These are phyloP conservation scores for Globisporangium barbulae DNA, from an alignment of 352 stramenopile genomes.

Conservation along the genomic window DNA sequence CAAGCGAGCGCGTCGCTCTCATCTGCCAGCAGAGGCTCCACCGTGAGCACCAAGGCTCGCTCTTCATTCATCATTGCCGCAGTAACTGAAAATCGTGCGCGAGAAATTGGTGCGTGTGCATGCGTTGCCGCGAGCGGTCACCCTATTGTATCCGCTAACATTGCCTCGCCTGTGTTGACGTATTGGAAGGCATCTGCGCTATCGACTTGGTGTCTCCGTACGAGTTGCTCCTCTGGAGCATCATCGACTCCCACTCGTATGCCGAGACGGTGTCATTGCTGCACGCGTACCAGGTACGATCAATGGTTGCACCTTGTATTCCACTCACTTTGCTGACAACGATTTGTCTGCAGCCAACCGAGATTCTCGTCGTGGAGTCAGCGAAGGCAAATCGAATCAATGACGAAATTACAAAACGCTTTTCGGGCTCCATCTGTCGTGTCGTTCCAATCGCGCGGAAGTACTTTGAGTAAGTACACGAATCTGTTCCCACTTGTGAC, in stretches of 20 bases:
- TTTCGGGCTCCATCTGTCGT: slow-evolving; percentile 47
- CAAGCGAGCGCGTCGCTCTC: background rate
- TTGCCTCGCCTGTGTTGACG: background rate
- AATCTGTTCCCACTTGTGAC: background rate
- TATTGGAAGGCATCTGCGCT: slow-evolving; percentile 49
- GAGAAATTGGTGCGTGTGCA: slow-evolving; percentile 13
- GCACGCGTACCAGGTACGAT: slow-evolving; percentile 57
- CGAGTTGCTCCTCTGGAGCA: slow-evolving; percentile 70
- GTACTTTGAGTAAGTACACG: slow-evolving; percentile 63
- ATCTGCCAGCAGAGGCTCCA: slow-evolving; percentile 6
- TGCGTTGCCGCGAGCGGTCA: too few species aligned
- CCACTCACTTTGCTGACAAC: background rate
- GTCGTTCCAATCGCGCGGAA: slow-evolving; percentile 70
- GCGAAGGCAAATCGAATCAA: slow-evolving; percentile 60
- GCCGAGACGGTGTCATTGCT: slow-evolving; percentile 66
- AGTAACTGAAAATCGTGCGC: slow-evolving; percentile 18
- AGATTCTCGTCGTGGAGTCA: slow-evolving; percentile 72
- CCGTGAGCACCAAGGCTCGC: slow-evolving; percentile 1
- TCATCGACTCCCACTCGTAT: slow-evolving; percentile 80
- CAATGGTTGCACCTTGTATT: background rate
- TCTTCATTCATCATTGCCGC: slow-evolving; percentile 18
- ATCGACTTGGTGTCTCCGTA: slow-evolving; percentile 69
- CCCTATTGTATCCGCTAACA: too few species aligned
- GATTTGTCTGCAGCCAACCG: slow-evolving; percentile 39
- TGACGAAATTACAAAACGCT: slow-evolving; percentile 62